Percentiles rank a stretch among this genome's conserved stretches.
Evolutionary conservation across 805 yeast genomes (phyloP).

Genomic region (Wickerhamiella kurtzmanii): DNA sequence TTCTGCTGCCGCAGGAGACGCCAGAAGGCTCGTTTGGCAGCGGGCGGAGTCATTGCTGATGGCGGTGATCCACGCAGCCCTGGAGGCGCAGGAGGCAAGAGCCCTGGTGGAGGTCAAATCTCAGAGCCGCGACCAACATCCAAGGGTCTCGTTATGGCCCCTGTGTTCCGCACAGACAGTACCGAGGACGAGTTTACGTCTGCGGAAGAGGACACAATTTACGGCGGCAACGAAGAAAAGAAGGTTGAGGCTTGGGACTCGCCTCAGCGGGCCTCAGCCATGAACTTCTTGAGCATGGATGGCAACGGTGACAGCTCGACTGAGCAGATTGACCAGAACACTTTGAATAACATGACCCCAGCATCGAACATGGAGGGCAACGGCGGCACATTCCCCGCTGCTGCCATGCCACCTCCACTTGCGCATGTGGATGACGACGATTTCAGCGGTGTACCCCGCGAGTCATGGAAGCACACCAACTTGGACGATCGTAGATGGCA

Average conservation of each 20-base stretch:
- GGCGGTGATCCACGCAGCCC: slow-evolving; percentile 15
- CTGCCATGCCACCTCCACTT: background rate
- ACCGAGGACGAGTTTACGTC: slow-evolving; percentile 9
- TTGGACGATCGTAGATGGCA: slow-evolving; percentile 28
- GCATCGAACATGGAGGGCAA: slow-evolving; percentile 2
- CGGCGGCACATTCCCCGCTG: background rate
- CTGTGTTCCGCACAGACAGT: slow-evolving; percentile 15
- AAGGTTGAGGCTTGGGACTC: slow-evolving; percentile 21
- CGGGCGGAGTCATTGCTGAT: background rate
- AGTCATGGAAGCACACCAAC: slow-evolving; percentile 47
- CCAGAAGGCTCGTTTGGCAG: slow-evolving; percentile 21
- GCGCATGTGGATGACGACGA: slow-evolving; percentile 16
- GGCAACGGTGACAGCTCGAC: slow-evolving; percentile 23
- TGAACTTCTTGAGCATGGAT: slow-evolving; percentile 27
- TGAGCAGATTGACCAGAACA: slow-evolving; percentile 18
- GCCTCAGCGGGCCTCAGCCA: slow-evolving; percentile 26
- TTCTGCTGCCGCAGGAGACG: slow-evolving; percentile 35
- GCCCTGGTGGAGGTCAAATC: slow-evolving; percentile 9
- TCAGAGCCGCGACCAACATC: slow-evolving; percentile 18
- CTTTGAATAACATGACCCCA: slow-evolving; percentile 7
- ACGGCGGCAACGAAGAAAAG: slow-evolving; percentile 15
- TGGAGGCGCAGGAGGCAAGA: slow-evolving; percentile 1
- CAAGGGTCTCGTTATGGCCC: slow-evolving; percentile 16
- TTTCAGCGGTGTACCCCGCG: slow-evolving; percentile 29
- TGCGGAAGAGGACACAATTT: slow-evolving; percentile 17